phyloP scores from a whole-genome alignment of 257 asterid species.

The Anisodus tanguticus region DNA sequence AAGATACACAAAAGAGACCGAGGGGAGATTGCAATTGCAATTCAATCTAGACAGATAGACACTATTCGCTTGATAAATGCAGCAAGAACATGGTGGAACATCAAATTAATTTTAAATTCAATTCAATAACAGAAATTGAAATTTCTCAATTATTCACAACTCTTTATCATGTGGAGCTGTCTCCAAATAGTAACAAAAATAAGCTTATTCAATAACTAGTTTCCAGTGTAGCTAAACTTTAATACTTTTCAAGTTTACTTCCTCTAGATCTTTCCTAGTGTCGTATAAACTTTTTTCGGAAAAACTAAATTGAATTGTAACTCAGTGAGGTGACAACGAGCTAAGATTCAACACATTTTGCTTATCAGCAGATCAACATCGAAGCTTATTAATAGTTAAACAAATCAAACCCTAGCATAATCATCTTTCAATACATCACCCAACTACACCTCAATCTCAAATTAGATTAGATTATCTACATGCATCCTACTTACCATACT shows the following conservation, averaged over 20 bases:
- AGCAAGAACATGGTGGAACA: neutral
- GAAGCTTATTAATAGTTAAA: neutral
- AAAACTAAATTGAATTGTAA: neutral
- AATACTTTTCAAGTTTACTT: neutral
- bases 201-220: conserved; percentile 1
- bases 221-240: neutral
- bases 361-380: neutral
- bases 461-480: neutral
- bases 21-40: neutral
- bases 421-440: neutral
- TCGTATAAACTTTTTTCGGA: neutral
- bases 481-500: neutral
- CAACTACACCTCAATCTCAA: neutral
- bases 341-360: neutral
- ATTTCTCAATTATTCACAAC: neutral
- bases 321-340: neutral
- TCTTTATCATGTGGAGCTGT: neutral
- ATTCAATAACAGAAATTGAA: neutral
- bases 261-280: neutral
- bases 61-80: neutral
- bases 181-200: neutral
- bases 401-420: neutral
- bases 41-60: neutral
- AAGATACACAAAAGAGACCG: neutral
- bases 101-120: neutral